Evolutionary conservation across 495 filamentous ascomycete species (phyloP), one percentile per base, ranked within the genome.

Genomic region (Lasiosphaeria miniovina): DNA sequence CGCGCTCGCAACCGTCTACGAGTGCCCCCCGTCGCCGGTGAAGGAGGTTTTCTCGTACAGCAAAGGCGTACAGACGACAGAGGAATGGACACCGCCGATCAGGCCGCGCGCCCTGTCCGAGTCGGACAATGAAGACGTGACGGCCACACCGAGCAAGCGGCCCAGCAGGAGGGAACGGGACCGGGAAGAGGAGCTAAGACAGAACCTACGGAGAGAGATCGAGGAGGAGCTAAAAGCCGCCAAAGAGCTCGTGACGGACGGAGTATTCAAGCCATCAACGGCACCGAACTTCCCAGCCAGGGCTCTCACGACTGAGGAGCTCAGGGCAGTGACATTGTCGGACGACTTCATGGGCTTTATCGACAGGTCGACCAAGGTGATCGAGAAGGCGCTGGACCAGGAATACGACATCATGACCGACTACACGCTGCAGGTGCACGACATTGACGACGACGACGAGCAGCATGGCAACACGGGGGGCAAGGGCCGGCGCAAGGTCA

Each of bases 311-410:
- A 82, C 83, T 36, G 95, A 99, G 61, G 95, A 99, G 71, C 77
- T 95, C 38, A 87, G 87, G 62, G 95, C 93, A 12, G 91, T 97
- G 41, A 90, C 88, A n/a, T 87, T 89, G 41, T 96, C 92, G 0
- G 85, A 91, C 15, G 95, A 96, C 46, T 99, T 98, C 68, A 79
- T 95, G 61, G 90, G 95, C 65, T 99, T 99, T 68, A 86, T 99
- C 17, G 95, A 98, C 65, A 83, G 89, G 62, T 97, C 93, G 35
- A 93, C 89, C 49, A 99, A 97, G 78, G 91, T 99, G 50, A 93
- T 98, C 65, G 95, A 99, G 77, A 87, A 93, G 64, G 93, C 95
- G 3, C 74, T 99, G 57, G 93, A 98, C 67, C 86, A 96, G 63
- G 82, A 83, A 64, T 99, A 97, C 71, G 93, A 99, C 71, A 89